These are phyloP conservation scores for Pestalotiopsis sp. DNA, from an alignment of 2,329 filamentous ascomycete species.

Conservation along the genomic window DNA sequence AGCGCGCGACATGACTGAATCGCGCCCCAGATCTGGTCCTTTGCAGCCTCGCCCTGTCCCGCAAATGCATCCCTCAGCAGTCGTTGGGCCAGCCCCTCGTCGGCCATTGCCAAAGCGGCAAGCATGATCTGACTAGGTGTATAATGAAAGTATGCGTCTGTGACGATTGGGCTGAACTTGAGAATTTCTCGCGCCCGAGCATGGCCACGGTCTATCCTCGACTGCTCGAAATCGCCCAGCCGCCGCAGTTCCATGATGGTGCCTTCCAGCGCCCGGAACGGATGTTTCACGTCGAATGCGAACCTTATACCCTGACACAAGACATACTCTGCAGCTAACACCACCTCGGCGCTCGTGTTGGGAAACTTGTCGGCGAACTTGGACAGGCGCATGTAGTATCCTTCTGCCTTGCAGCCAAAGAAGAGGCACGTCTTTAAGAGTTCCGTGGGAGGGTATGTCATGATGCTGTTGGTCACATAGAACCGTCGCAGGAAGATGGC, in stretches of 20 bases:
- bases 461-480: constrained; percentile 92
- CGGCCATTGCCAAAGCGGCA: constrained; percentile 75
- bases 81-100: constrained; percentile 61
- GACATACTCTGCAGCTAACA: constrained; percentile 89
- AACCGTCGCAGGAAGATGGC: constrained; percentile 91
- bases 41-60: constrained; percentile 26
- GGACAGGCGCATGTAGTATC: constrained; percentile 68
- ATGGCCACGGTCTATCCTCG: constrained; percentile 65
- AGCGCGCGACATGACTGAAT: constrained; percentile 56
- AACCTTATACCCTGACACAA: constrained; percentile 92
- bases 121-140: constrained; percentile 94
- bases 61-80: constrained; percentile 46
- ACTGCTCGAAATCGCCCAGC: constrained; percentile 62
- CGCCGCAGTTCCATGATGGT: constrained; percentile 80
- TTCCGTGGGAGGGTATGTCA: constrained; percentile 92
- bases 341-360: constrained; percentile 74
- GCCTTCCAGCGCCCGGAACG: constrained; percentile 85
- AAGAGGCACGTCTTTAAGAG: constrained; percentile 91
- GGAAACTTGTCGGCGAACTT: constrained; percentile 72
- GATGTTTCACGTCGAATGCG: constrained; percentile 90
- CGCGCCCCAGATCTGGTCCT: constrained; percentile 51
- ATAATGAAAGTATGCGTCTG: constrained; percentile 96
- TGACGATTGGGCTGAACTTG: constrained; percentile 80
- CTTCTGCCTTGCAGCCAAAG: constrained; percentile 92
- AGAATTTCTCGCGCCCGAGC: constrained; percentile 72